These are phyloP conservation scores for Noccaea caerulescens DNA, from an alignment of 345 rosid genomes.

Conservation along the genomic window DNA sequence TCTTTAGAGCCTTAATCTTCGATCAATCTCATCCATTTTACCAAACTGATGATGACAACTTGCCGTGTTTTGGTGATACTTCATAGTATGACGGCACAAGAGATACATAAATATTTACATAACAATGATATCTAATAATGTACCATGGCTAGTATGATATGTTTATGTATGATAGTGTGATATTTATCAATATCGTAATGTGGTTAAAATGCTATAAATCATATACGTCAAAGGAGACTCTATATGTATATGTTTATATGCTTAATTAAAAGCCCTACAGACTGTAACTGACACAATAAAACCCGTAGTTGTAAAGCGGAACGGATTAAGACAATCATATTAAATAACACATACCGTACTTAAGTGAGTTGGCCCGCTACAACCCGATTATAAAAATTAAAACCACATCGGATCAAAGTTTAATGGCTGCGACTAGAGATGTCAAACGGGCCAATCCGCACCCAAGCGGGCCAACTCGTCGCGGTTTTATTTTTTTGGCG, in stretches of 20 bases:
- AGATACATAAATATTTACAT: too few species aligned
- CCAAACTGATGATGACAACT: background rate
- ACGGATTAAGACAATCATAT: conserved; percentile 9
- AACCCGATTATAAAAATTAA: background rate
- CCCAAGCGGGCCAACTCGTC: too few species aligned
- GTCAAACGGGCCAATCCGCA: too few species aligned
- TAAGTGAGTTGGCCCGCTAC: background rate
- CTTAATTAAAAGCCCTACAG: background rate
- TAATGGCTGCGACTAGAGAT: too few species aligned
- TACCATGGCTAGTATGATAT: background rate
- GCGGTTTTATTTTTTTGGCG: too few species aligned
- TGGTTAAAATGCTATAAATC: background rate
- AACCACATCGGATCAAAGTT: background rate
- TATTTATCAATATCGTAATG: background rate
- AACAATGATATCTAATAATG: too few species aligned
- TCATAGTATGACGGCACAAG: too few species aligned
- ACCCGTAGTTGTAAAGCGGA: background rate
- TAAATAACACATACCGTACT: background rate
- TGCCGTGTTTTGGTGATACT: background rate
- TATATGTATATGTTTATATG: background rate
- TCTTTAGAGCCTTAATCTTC: conserved; percentile 2
- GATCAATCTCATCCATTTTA: background rate
- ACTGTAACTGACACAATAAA: conserved; percentile 7
- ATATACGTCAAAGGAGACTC: background rate
- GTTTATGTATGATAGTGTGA: background rate